Conservation (phyloP, 257 asterid species). For the Nicotiana tabacum region DNA sequence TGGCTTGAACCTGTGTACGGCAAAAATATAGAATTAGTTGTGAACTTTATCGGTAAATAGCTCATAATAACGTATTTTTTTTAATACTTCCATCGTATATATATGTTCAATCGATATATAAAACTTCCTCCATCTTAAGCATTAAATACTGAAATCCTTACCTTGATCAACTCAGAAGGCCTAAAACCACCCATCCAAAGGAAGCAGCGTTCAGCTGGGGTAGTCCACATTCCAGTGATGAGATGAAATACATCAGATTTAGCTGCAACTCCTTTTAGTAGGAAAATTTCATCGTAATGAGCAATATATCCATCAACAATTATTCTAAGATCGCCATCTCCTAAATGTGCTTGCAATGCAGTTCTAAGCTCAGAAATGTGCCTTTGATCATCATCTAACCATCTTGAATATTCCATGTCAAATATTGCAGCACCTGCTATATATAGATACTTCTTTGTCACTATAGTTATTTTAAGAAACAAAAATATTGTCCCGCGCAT, state of each 20-base stretch:
- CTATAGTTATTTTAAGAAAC: not conserved
- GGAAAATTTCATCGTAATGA: constrained; percentile 73
- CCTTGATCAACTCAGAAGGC: constrained; percentile 93
- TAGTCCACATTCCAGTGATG: constrained; percentile 84
- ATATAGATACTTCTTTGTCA: not conserved
- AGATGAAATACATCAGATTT: constrained; percentile 83
- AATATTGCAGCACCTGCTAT: constrained; percentile 72
- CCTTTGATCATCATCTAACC: constrained; percentile 86
- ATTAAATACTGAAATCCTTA: not conserved
- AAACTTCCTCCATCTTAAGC: not conserved
- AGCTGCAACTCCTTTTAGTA: constrained; percentile 73
- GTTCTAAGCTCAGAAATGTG: constrained; percentile 77
- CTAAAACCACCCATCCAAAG: constrained; percentile 96
- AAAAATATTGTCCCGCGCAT: not conserved
- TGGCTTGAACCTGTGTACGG: too few relatives aligned
- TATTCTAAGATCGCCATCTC: constrained; percentile 65
- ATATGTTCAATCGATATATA: too few relatives aligned
- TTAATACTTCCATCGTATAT: too few relatives aligned
- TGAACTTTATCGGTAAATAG: too few relatives aligned
- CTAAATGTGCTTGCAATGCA: constrained; percentile 70
- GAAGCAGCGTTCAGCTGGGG: constrained; percentile 84
- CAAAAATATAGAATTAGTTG: too few relatives aligned
- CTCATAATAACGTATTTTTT: too few relatives aligned
- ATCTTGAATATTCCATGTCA: constrained; percentile 90
- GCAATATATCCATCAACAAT: constrained; percentile 64